These are phyloP conservation scores for Domatiomyces globalis DNA, from an alignment of 2,329 filamentous ascomycete species.

Conservation along the genomic window DNA sequence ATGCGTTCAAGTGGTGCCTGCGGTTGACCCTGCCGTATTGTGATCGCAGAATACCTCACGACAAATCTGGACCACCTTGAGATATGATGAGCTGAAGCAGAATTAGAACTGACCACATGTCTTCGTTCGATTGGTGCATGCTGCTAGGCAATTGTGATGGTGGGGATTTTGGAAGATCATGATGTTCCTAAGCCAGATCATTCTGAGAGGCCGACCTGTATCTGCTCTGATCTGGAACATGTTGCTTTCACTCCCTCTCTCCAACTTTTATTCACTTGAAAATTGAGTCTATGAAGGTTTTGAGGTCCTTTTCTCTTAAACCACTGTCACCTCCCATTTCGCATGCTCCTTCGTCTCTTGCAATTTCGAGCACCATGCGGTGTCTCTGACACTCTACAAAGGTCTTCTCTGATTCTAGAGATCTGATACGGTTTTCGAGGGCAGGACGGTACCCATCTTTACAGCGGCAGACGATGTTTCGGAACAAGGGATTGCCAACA, in stretches of 20 bases:
- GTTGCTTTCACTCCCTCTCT: neutral
- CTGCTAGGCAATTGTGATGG: neutral
- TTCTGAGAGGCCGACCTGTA: neutral
- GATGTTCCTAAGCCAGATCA: neutral
- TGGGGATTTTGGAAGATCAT: neutral
- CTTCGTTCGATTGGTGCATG: neutral
- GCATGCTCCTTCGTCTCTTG: neutral
- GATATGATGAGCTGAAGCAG: neutral
- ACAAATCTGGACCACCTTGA: neutral
- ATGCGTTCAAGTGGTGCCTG: neutral
- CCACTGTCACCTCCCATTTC: neutral
- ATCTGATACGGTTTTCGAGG: neutral
- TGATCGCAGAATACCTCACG: neutral
- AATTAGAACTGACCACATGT: neutral
- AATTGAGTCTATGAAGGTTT: slow-evolving; percentile 43
- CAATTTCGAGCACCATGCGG: neutral
- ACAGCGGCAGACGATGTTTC: neutral
- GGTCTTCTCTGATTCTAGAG: neutral
- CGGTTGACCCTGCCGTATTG: neutral
- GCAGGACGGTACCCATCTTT: neutral
- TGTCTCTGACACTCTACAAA: neutral
- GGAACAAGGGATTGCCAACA: neutral
- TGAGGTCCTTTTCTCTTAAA: slow-evolving; percentile 40
- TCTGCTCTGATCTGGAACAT: neutral
- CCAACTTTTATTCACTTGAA: slow-evolving; percentile 26